Evolutionary conservation across 1,284 basidiomycete genomes (phyloP).

Genomic region (Ceratobasidium papillatum): DNA sequence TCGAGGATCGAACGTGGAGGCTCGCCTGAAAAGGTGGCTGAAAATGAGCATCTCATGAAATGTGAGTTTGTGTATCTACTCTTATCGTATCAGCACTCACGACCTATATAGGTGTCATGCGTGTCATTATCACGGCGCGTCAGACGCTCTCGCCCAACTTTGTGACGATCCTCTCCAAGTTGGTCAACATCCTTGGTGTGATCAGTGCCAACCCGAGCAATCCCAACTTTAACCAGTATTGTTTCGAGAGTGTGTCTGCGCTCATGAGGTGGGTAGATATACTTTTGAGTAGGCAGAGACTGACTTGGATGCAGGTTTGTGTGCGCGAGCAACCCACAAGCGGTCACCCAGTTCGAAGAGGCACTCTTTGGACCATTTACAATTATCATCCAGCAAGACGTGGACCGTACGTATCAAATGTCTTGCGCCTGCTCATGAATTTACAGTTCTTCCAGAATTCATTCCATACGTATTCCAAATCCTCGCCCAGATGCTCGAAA

Average conservation of each 20-base stretch:
- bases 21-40: constrained; percentile 93
- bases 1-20: constrained; percentile 82
- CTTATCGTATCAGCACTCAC: background rate
- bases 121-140: constrained; percentile 89
- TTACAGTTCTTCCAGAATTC: constrained; percentile 71
- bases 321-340: constrained; percentile 71
- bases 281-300: background rate
- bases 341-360: constrained; percentile 80
- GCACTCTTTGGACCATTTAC: constrained; percentile 90
- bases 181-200: constrained; percentile 83
- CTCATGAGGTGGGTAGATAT: constrained; percentile 72
- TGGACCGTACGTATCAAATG: constrained; percentile 74
- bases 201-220: constrained; percentile 98
- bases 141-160: constrained; percentile 77
- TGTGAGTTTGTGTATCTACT: constrained; percentile 62
- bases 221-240: constrained; percentile 96
- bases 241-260: constrained; percentile 94
- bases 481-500: constrained; percentile 93
- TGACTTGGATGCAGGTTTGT: constrained; percentile 67
- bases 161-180: constrained; percentile 72
- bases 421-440: background rate
- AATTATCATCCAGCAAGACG: constrained; percentile 88
- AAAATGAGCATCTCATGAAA: constrained; percentile 99
- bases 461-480: constrained; percentile 98
- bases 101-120: constrained; percentile 77